Percentiles rank a stretch among this genome's conserved stretches.
phyloP scores from a whole-genome alignment of 1,284 basidiomycete genomes.

The Moniliella sp. region DNA sequence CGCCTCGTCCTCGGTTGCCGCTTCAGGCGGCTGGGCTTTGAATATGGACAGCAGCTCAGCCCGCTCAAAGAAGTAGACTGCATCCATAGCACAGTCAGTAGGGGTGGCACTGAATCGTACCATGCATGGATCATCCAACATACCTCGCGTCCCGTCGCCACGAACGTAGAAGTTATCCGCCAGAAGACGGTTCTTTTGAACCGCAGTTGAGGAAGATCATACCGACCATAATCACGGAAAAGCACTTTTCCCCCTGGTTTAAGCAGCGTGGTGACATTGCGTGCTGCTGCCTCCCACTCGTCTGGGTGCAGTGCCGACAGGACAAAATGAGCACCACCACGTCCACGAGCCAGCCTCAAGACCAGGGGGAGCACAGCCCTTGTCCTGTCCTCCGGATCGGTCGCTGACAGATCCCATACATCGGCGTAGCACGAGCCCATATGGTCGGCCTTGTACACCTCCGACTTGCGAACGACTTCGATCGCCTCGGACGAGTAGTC shows the following conservation, averaged over 20 bases:
- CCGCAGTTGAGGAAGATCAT: conserved; percentile 68
- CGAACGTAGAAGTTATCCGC: conserved; percentile 56
- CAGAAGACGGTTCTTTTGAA: conserved; percentile 68
- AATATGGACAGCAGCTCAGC: conserved; percentile 22
- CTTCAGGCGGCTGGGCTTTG: conserved; percentile 4
- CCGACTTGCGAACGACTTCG: too few species aligned
- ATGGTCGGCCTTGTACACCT: background rate
- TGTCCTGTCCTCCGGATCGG: background rate
- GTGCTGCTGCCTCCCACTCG: conserved; percentile 67
- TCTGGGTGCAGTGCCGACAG: conserved; percentile 75
- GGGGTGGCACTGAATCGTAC: background rate
- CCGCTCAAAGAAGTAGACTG: conserved; percentile 27
- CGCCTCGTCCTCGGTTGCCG: background rate
- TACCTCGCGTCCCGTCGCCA: conserved; percentile 71
- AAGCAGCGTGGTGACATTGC: conserved; percentile 62
- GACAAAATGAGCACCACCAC: too few species aligned
- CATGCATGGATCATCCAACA: background rate
- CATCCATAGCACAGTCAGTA: background rate
- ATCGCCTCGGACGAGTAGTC: conserved; percentile 63
- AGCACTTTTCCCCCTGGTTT: conserved; percentile 68
- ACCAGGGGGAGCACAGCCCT: conserved; percentile 38
- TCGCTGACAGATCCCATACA: conserved; percentile 69
- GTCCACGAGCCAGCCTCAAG: too few species aligned
- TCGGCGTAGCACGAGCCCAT: conserved; percentile 37
- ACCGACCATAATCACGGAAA: conserved; percentile 78